phyloP scores from a whole-genome alignment of 805 yeast genomes.

The Hanseniaspora hatyaiensis region DNA sequence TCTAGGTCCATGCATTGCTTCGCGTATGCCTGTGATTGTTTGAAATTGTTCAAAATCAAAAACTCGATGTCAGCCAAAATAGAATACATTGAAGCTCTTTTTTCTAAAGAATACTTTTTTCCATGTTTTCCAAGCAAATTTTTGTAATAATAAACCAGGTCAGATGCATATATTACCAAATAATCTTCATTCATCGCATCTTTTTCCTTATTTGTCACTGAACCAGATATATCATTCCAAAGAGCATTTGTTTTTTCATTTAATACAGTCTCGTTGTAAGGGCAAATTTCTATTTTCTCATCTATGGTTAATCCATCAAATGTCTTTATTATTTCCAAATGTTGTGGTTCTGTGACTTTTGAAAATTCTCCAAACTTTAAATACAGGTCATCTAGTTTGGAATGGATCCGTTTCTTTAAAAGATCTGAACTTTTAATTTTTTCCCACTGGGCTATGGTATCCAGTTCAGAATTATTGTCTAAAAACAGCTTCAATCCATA shows the following conservation, averaged over 20 bases:
- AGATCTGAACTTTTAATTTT: neutral
- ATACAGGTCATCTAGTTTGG: slow-evolving; percentile 38
- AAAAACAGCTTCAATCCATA: slow-evolving; percentile 8
- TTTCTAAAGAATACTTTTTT: slow-evolving; percentile 22
- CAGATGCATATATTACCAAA: slow-evolving; percentile 9
- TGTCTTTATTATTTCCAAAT: slow-evolving; percentile 17
- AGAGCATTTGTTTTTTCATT: slow-evolving; percentile 20
- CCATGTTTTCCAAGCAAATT: slow-evolving; percentile 25
- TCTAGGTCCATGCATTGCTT: slow-evolving; percentile 66
- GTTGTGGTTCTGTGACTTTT: slow-evolving; percentile 24
- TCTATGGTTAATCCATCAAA: slow-evolving; percentile 20
- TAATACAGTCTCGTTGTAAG: slow-evolving; percentile 33
- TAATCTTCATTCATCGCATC: neutral
- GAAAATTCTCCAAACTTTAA: slow-evolving; percentile 43
- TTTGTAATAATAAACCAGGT: slow-evolving; percentile 16
- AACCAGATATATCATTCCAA: slow-evolving; percentile 9
- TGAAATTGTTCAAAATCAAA: slow-evolving; percentile 43
- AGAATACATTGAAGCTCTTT: slow-evolving; percentile 26
- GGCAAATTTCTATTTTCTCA: slow-evolving; percentile 34
- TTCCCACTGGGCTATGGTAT: slow-evolving; percentile 13
- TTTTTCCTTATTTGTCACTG: slow-evolving; percentile 13
- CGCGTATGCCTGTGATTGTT: slow-evolving; percentile 40
- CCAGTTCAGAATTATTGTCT: slow-evolving; percentile 3
- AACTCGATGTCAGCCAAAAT: slow-evolving; percentile 33
- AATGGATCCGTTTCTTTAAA: slow-evolving; percentile 37